Base-by-base conservation (phyloP, 1,139 yeast genomes). In the Candida labiduridarum region DNA sequence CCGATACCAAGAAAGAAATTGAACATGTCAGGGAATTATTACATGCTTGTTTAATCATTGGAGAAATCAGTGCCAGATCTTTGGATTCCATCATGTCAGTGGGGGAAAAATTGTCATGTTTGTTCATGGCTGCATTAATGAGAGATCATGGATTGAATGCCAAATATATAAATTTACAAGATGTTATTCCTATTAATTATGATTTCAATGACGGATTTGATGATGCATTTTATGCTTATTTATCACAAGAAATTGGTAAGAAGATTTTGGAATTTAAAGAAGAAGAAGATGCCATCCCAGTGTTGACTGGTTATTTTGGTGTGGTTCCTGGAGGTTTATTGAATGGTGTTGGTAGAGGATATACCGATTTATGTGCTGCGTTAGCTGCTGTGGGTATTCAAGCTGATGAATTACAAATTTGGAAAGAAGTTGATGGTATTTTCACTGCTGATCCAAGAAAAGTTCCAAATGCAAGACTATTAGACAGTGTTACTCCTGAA, bases 351-450 rank as follows among this genome's bases (percentile, higher is more conserved):
- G 99, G 99, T 41, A 84, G 99, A 66, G 99, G 99, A 27, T 94
- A 94, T 69, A 94, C 99, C 14, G 99, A 94, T 67, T 75, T 94
- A 58, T 94, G 99, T 76, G 99, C 99, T 15, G 99, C 99, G 0
- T 79, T 94, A 63, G 82, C 91, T 41, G 97, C 99, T 0, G 98
- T 94, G 29, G 99, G 97, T 1, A 70, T 87, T 48, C 83, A 80
- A 58, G 98, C 98, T 1, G 96, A 90, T 45, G 99, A 94, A 69
- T 76, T 94, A 51, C 99, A 94, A 72, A 89, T 94, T 46, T 94
- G 99, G 99, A 94, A 94, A 64, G 99, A 94, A 74, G 99, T 94
- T 47, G 99, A 94, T 67, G 99, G 99, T 59, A 94, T 94, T 43
- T 94, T 94, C 74, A 92, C 99, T 0, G 99, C 99, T 1, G 99